Evolutionary conservation across 2,329 filamentous ascomycete species (phyloP), one percentile per base, ranked within the genome.

Genomic region (Ascochyta clinopodiicola): DNA sequence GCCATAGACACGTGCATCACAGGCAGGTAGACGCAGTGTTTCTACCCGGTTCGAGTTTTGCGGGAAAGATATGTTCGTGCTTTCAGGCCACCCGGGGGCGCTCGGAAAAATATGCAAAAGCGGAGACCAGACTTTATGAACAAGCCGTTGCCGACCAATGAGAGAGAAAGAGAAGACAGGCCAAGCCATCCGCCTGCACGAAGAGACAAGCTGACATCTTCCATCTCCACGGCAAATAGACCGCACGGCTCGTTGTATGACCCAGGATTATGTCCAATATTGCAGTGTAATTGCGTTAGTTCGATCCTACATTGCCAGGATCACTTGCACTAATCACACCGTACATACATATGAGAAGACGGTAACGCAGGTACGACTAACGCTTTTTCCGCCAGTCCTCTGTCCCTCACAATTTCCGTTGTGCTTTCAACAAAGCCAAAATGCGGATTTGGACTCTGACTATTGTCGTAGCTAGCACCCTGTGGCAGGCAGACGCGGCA

Each of bases 381-480:
- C 6, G 34, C 6, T 19, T 19, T 10, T 7, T 36, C 10, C 34
- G 0, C 3, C 7, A 7, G 7, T 9, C 19, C 19, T 0, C n/a
- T 36, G 7, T 24, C 22, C 22, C 6, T 4, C 22, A 6, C 6
- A 4, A 6, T n/a, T 6, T 19, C 40, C 13, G 13, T 29, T 10
- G 9, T 39, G 13, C 29, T 19, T 10, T 1, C n/a, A 42, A 4
- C 24, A 27, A 17, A 43, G 15, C 36, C 32, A 54, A 21, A 8
- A 55, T 55, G 45, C 25, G 22, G 13, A 31, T 55, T 29, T 55
- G 51, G 39, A n/a, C n/a, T 29, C 40, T 49, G 5, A 27, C 40
- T 19, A 6, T 40, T 19, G 29, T 34, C 6, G 40, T 35, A 25
- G 24, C 35, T 9, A 36, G 29, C 22, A 7, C 27, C 6, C 29